A percentile compares a stretch with the other conserved stretches of the same genome.
These are phyloP conservation scores for Wickerhamiella lipophila DNA, from an alignment of 805 yeast species.

Conservation along the genomic window DNA sequence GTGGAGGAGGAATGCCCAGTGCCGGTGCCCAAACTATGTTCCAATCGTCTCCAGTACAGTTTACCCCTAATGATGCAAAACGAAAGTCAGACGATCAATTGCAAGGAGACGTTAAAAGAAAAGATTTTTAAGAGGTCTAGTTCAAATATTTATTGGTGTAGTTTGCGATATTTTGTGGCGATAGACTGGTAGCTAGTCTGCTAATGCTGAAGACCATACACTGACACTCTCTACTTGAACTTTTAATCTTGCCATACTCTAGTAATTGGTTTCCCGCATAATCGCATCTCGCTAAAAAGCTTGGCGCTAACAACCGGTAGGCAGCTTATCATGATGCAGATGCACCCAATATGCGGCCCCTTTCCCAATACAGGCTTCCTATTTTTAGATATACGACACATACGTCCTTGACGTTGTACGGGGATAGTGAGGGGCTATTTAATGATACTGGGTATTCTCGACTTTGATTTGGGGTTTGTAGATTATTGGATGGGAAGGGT, in stretches of 20 bases:
- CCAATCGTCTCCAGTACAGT: conserved; percentile 4
- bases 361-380: background rate
- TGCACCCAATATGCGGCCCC: conserved; percentile 2
- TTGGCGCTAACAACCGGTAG: background rate
- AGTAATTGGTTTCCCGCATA: too few species aligned
- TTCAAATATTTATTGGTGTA: background rate
- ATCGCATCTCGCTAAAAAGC: background rate
- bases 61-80: conserved; percentile 5
- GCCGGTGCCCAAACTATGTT: conserved; percentile 1
- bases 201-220: too few species aligned
- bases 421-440: too few species aligned
- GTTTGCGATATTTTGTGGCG: too few species aligned
- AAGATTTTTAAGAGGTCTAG: background rate
- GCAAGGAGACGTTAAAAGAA: background rate
- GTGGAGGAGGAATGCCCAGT: conserved; percentile 4
- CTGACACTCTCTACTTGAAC: too few species aligned
- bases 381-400: too few species aligned
- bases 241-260: background rate
- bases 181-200: too few species aligned
- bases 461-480: too few species aligned
- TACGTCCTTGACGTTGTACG: too few species aligned
- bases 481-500: too few species aligned
- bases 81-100: conserved; percentile 1
- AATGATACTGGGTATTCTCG: too few species aligned
- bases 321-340: background rate